Conservation (phyloP, 73 alveolate genomes). For the Paraurostyla sp. region DNA sequence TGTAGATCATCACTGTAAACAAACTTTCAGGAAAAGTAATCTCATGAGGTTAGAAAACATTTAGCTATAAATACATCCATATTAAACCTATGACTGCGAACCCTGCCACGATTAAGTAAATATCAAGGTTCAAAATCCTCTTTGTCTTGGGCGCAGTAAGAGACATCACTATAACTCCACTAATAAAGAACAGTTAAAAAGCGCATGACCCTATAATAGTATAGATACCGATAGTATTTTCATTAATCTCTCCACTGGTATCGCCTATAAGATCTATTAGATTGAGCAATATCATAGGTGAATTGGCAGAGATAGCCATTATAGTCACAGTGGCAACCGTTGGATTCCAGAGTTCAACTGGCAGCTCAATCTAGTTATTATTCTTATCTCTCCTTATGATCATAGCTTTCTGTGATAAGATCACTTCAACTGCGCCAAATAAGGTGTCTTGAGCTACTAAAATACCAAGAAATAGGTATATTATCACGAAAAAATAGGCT, state of each 20-base stretch:
- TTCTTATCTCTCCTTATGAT: slow-evolving; percentile 8
- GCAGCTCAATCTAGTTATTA: slow-evolving; percentile 14
- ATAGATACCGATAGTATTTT: slow-evolving; percentile 12
- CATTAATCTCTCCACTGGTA: slow-evolving; percentile 21
- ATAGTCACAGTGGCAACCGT: slow-evolving; percentile 17
- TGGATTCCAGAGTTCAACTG: slow-evolving; percentile 47
- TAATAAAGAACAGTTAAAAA: slow-evolving; percentile 1
- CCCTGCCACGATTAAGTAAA: not conserved
- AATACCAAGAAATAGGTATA: slow-evolving; percentile 11
- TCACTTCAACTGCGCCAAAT: slow-evolving; percentile 29
- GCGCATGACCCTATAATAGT: not conserved
- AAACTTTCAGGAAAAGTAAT: slow-evolving; percentile 37
- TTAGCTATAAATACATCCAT: not conserved
- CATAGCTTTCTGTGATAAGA: not conserved
- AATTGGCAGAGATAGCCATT: slow-evolving; percentile 1
- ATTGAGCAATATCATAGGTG: slow-evolving; percentile 3
- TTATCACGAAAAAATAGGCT: not conserved
- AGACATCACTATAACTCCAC: slow-evolving; percentile 3
- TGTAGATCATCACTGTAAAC: not conserved
- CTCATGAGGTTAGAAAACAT: not conserved
- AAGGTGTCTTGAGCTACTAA: not conserved
- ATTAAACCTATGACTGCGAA: not conserved
- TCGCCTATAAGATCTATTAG: slow-evolving; percentile 4
- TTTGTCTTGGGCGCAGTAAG: not conserved
- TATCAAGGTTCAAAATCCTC: not conserved